Percentiles rank a stretch among this genome's conserved stretches.
Conservation (phyloP, 345 rosid genomes). For the Anacardium occidentale region DNA sequence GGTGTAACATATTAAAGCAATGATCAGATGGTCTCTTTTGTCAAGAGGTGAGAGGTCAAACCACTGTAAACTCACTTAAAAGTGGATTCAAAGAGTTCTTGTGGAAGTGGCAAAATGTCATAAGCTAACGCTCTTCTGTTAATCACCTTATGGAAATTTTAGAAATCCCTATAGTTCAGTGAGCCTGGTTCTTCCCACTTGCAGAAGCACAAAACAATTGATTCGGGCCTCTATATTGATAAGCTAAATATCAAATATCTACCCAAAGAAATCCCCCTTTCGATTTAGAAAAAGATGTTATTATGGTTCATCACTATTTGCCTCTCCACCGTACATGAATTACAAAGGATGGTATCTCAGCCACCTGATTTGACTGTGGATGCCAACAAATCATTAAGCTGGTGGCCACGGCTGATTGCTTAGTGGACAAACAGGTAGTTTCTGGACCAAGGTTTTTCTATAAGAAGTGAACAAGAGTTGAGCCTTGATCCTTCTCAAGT, state of each 20-base stretch:
- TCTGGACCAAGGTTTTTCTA: background rate
- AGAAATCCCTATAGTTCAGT: background rate
- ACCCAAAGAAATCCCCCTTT: background rate
- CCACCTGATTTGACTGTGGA: background rate
- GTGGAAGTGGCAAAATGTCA: slow-evolving; percentile 5
- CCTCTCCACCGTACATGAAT: background rate
- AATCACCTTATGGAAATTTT: no score
- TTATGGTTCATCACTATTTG: background rate
- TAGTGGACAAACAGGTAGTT: background rate
- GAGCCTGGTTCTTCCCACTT: background rate
- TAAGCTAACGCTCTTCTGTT: background rate
- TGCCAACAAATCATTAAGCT: background rate
- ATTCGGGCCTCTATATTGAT: slow-evolving; percentile 7
- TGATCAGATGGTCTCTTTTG: slow-evolving; percentile 27
- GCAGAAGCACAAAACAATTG: background rate
- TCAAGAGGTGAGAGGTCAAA: slow-evolving; percentile 17
- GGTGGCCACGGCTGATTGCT: background rate
- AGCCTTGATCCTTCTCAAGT: background rate
- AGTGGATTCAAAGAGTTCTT: background rate
- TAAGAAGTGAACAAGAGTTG: background rate
- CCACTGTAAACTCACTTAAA: background rate
- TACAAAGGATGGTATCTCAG: background rate
- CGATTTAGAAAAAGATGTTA: background rate
- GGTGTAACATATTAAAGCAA: slow-evolving; percentile 30
- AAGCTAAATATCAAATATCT: slow-evolving; percentile 12